Base-by-base conservation (phyloP, 1,139 yeast genomes). In the Candida mesenterica region DNA sequence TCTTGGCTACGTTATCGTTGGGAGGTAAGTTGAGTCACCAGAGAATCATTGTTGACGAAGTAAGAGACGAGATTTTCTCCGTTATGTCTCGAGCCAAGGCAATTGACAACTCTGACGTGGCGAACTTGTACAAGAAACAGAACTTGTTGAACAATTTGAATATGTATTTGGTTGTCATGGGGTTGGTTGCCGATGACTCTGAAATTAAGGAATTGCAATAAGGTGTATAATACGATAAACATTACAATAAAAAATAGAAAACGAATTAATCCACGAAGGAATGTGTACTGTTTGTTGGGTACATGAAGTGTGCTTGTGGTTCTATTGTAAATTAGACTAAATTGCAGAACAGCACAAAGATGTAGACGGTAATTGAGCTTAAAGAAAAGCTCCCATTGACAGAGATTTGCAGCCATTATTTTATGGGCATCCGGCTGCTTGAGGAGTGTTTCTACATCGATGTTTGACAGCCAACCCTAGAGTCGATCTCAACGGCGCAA, bases 21-120 rank as follows among this genome's bases (percentile, higher is more conserved):
- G 94, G 96, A 43, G 97, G 97, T 48, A 84, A 86, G 57, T 73
- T 90, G 50, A 88, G 84, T 51, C 97, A 90, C 61, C 97, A 92
- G 71, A 79, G 97, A 65, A 80, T 88, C 44, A 84, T 92, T 50
- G 96, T 92, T 34, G 97, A 89, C 59, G 97, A 90, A 58, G 92
- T 89, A 15, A 79, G 97, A 62, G 95, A 87, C 54, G 90, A 87
- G 61, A 90, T 92, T 44, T 90, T 92, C 55, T 95, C 94, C 24
- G 86, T 88, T 9, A 87, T 90, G 79, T 77, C 73, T 43, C 76
- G 82, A 48, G 95, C 96, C 14, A 88, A 86, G 67, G 79, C 79
- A 23, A 68, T 83, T 35, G 75, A 69, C 41, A 66, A 70, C 35
- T 56, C 68, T 13, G 83, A 80, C 41, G 55, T 72, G 42, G 80